Evolutionary conservation across 139 green algal genomes (phyloP).

Genomic region (Volvox reticuliferus): DNA sequence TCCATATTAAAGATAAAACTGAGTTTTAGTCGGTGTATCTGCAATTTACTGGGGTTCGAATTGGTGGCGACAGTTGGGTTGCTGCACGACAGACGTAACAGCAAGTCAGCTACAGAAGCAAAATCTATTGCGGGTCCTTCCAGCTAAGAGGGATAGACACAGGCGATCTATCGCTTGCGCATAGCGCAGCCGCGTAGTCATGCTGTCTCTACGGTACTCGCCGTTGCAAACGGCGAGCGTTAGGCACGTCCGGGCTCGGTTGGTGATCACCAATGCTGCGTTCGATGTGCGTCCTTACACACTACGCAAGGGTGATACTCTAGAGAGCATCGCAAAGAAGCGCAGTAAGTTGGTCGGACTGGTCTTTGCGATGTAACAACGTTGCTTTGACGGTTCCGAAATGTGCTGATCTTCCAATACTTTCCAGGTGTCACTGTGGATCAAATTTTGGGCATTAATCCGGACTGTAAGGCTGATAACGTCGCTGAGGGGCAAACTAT

Average conservation of each 20-base stretch:
- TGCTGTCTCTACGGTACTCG: slow-evolving; percentile 7
- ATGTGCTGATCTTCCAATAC: background rate
- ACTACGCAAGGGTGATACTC: slow-evolving; percentile 85
- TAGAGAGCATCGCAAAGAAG: slow-evolving; percentile 86
- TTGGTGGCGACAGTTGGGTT: too few relatives aligned
- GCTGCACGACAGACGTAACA: background rate
- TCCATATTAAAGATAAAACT: background rate
- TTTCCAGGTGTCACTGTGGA: slow-evolving; percentile 69
- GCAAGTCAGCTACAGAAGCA: background rate
- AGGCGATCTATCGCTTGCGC: background rate
- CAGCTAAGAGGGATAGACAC: background rate
- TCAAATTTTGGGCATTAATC: slow-evolving; percentile 77
- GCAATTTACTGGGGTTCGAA: too few relatives aligned
- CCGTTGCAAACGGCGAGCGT: background rate
- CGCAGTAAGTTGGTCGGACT: slow-evolving; percentile 65
- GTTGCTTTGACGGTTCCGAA: background rate
- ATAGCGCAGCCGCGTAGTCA: background rate
- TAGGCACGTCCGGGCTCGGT: background rate
- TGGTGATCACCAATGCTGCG: background rate
- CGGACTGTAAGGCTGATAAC: slow-evolving; percentile 41
- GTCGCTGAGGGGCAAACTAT: slow-evolving; percentile 80
- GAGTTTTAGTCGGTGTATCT: background rate
- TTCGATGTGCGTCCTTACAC: slow-evolving; percentile 89
- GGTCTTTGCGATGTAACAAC: background rate
- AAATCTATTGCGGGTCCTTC: background rate